Evolutionary conservation across 345 rosid genomes (phyloP).

Genomic region (Eucalyptus fibrosa): DNA sequence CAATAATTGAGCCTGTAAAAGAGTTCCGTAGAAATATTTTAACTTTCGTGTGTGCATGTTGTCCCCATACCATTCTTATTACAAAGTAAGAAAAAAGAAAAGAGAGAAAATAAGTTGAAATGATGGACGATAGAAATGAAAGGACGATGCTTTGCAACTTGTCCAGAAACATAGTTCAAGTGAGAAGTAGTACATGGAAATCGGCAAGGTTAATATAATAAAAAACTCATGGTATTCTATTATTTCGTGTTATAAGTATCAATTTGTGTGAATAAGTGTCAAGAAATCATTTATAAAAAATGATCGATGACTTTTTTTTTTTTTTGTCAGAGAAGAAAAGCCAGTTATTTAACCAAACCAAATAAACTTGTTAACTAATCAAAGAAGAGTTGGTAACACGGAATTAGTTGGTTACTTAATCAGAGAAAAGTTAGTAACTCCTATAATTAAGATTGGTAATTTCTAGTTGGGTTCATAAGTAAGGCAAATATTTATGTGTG

Average conservation of each 20-base stretch:
- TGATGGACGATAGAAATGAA: neutral
- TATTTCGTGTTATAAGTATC: neutral
- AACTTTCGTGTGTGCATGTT: neutral
- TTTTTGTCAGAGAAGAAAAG: neutral
- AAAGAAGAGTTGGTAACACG: neutral
- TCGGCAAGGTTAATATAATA: neutral
- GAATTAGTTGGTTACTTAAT: neutral
- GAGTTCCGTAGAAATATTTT: neutral
- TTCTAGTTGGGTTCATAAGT: neutral
- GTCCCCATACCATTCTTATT: neutral
- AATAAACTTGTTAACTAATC: neutral
- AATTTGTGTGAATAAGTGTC: neutral
- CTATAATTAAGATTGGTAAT: neutral
- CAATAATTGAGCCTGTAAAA: slow-evolving; percentile 20
- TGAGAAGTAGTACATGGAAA: neutral
- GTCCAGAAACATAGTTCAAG: neutral
- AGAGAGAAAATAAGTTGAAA: neutral
- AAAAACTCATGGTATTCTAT: neutral
- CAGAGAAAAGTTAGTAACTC: neutral
- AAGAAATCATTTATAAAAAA: neutral
- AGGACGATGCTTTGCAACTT: neutral
- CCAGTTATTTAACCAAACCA: neutral
- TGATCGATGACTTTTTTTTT: too few relatives aligned
- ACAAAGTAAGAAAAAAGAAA: too few relatives aligned
- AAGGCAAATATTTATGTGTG: neutral